A percentile compares a stretch with the other conserved stretches of the same genome.
phyloP scores from a whole-genome alignment of 257 asterid species.

The Orobanche coerulescens region DNA sequence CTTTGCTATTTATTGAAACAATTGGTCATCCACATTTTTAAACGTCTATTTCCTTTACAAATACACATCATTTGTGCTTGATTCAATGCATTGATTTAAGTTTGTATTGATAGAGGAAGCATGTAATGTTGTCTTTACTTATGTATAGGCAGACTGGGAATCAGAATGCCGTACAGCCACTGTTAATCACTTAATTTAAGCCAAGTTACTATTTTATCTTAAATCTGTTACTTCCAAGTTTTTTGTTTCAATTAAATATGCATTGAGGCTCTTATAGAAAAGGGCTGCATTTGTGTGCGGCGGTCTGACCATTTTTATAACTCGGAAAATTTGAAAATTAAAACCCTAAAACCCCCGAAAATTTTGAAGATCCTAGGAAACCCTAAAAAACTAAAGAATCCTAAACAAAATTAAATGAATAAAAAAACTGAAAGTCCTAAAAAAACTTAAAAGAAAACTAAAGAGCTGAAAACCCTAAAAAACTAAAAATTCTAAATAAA shows the following conservation, averaged over 20 bases:
- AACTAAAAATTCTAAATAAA: no score
- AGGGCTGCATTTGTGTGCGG: no score
- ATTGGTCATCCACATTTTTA: not conserved
- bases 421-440: no score
- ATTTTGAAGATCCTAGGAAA: no score
- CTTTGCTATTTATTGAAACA: not conserved
- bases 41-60: not conserved
- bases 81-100: not conserved
- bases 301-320: no score
- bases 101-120: not conserved
- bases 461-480: no score
- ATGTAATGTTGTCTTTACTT: constrained; percentile 8
- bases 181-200: not conserved
- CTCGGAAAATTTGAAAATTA: no score
- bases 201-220: not conserved
- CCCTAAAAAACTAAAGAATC: no score
- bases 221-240: not conserved
- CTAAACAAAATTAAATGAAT: no score
- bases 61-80: not conserved
- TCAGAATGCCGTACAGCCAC: not conserved
- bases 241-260: not conserved
- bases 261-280: no score
- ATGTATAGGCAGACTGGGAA: not conserved
- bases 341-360: no score
- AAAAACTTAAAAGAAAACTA: no score